Evolutionary conservation across 352 stramenopile species (phyloP).

Genomic region (Globisporangium nagaii): DNA sequence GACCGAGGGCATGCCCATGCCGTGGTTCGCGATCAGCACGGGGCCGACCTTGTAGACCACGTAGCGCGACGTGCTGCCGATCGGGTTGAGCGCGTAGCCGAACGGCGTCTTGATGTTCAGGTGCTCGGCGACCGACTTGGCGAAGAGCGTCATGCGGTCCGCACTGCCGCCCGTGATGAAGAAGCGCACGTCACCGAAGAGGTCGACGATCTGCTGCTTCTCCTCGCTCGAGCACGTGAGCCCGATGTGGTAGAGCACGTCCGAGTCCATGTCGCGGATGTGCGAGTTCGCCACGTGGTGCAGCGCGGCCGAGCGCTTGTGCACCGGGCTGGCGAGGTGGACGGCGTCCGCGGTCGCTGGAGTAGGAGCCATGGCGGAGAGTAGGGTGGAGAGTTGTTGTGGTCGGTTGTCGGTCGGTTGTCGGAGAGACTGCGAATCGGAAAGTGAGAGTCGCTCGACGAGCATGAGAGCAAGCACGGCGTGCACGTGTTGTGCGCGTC

Average conservation of each 20-base stretch:
- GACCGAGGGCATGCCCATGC: conserved; percentile 69
- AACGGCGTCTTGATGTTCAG: conserved; percentile 56
- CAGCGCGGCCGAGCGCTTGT: background rate
- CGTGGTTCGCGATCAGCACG: conserved; percentile 72
- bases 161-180: conserved; percentile 64
- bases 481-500: too few relatives aligned
- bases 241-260: conserved; percentile 75
- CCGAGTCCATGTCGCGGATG: conserved; percentile 47
- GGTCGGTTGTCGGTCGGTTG: background rate
- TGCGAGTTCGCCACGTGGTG: conserved; percentile 55
- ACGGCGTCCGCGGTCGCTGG: background rate
- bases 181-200: conserved; percentile 73
- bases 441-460: too few relatives aligned
- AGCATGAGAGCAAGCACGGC: too few relatives aligned
- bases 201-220: conserved; percentile 30
- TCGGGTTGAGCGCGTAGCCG: conserved; percentile 48
- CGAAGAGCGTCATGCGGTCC: conserved; percentile 70
- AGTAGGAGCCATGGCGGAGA: conserved; percentile 2
- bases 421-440: background rate
- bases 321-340: conserved; percentile 6
- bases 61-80: conserved; percentile 67
- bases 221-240: conserved; percentile 48
- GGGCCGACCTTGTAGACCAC: conserved; percentile 72
- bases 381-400: background rate
- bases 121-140: conserved; percentile 36